A percentile compares a stretch with the other conserved stretches of the same genome.
phyloP scores from a whole-genome alignment of 192 early-diverging fungal genomes.

The Linnemannia exigua region DNA sequence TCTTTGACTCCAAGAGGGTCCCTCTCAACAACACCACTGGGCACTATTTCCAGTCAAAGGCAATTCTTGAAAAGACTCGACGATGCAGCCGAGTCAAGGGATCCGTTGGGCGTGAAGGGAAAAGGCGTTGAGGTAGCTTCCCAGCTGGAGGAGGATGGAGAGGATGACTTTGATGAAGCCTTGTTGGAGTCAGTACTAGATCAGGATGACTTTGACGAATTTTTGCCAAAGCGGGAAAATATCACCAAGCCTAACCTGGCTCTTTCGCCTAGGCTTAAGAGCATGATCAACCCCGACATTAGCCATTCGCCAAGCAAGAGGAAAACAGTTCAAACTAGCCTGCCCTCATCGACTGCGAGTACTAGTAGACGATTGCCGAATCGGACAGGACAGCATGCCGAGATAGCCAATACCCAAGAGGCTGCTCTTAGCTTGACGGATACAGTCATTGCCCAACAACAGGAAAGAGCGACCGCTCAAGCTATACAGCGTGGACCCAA shows the following conservation, averaged over 20 bases:
- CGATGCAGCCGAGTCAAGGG: neutral
- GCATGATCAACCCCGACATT: neutral
- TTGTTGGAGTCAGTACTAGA: constrained; percentile 20
- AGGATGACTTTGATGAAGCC: constrained; percentile 18
- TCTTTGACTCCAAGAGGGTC: neutral
- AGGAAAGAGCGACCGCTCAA: neutral
- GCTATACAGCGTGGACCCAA: neutral
- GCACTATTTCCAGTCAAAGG: neutral
- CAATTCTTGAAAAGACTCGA: neutral
- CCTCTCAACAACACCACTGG: neutral
- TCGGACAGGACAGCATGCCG: neutral
- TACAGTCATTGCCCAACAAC: constrained; percentile 15
- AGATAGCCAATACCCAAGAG: neutral
- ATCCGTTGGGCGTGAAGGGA: neutral
- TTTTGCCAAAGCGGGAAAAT: neutral
- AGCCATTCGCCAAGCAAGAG: neutral
- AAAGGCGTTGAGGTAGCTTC: neutral
- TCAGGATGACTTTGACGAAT: constrained; percentile 3
- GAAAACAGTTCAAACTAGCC: neutral
- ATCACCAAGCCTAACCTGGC: neutral
- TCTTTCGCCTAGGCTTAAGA: neutral
- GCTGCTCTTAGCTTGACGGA: constrained; percentile 3
- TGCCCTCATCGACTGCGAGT: neutral
- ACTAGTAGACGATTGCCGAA: neutral
- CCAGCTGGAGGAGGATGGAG: neutral